phyloP scores from a whole-genome alignment of 768 basidiomycete genomes.

The Xanthoconium stramineum region DNA sequence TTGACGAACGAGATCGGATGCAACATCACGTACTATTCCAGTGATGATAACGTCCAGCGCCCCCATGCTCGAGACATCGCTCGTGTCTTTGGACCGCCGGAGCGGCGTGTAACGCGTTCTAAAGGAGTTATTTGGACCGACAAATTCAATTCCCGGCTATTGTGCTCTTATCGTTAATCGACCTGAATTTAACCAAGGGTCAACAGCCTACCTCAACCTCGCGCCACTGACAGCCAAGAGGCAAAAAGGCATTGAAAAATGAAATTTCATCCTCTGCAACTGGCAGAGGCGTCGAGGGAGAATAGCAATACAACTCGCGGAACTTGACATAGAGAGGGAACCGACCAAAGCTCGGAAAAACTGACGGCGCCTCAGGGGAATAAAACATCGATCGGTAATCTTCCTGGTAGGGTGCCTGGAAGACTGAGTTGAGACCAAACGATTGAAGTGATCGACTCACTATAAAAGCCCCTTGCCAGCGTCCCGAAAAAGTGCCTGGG shows the following conservation, averaged over 20 bases:
- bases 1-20: neutral
- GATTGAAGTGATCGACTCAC: constrained; percentile 29
- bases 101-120: constrained; percentile 39
- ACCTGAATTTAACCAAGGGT: neutral
- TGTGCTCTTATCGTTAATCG: neutral
- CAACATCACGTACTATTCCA: constrained; percentile 40
- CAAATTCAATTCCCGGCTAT: constrained; percentile 31
- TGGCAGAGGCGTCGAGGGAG: constrained; percentile 34
- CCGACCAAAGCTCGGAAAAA: constrained; percentile 36
- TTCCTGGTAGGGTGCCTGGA: constrained; percentile 39
- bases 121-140: constrained; percentile 34
- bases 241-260: constrained; percentile 46
- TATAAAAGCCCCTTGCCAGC: constrained; percentile 49
- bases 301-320: constrained; percentile 45
- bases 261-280: constrained; percentile 33
- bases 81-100: constrained; percentile 9
- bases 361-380: constrained; percentile 31
- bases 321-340: constrained; percentile 48
- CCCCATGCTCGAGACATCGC: constrained; percentile 12
- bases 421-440: constrained; percentile 1
- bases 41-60: constrained; percentile 50
- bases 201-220: constrained; percentile 27
- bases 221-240: constrained; percentile 35
- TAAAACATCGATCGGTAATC: constrained; percentile 38
- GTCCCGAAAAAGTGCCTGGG: constrained; percentile 44